Conservation (phyloP, 169 alveolate genomes). For the Fabrea salina region DNA sequence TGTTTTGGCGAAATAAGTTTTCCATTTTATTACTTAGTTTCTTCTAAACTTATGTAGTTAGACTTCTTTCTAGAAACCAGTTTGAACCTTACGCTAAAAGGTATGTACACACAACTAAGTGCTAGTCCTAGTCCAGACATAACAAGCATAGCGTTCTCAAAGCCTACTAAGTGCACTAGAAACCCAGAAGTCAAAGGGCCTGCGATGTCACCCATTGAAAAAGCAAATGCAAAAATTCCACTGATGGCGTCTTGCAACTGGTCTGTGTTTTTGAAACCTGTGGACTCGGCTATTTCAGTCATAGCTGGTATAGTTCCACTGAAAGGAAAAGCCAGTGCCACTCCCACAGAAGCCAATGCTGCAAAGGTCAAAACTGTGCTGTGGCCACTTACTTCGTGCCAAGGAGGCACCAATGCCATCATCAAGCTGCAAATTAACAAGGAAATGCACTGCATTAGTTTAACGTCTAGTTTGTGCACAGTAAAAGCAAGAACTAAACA, state of each 20-base stretch:
- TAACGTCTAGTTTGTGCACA: neutral
- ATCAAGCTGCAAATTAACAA: neutral
- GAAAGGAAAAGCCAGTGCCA: too few relatives aligned
- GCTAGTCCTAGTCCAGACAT: too few relatives aligned
- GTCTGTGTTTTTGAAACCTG: neutral
- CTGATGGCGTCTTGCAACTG: neutral
- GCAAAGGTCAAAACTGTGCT: neutral
- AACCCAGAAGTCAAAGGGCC: neutral
- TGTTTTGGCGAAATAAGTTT: too few relatives aligned
- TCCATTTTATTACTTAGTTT: too few relatives aligned
- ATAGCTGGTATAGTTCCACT: neutral
- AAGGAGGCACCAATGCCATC: neutral
- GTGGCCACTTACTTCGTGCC: neutral
- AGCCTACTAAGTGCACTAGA: neutral
- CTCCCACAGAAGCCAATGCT: neutral
- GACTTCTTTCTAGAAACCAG: too few relatives aligned
- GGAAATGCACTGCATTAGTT: neutral
- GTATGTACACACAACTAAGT: too few relatives aligned
- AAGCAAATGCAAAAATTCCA: neutral
- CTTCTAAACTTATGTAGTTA: too few relatives aligned
- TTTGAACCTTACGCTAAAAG: too few relatives aligned
- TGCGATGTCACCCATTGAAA: neutral
- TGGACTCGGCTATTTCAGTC: neutral
- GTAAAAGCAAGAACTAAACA: neutral
- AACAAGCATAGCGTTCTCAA: too few relatives aligned